Conservation (phyloP, 305 asterid genomes). For the Fraxinus xanthoxyloides region DNA sequence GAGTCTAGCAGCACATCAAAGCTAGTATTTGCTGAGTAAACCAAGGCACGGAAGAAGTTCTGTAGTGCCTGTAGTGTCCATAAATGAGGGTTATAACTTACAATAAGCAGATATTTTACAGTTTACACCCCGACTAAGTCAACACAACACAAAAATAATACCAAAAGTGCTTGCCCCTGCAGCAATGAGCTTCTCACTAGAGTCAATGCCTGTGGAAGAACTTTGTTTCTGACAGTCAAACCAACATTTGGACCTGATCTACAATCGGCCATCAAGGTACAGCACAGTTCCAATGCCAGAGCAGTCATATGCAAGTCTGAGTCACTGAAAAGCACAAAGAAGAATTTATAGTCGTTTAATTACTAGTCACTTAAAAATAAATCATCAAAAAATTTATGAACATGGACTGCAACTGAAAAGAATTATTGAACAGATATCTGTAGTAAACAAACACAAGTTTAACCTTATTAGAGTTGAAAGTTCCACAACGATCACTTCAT, state of each 20-base stretch:
- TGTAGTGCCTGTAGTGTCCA: constrained; percentile 72
- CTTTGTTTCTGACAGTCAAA: constrained; percentile 83
- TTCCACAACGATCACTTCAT: constrained; percentile 89
- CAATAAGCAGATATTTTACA: constrained; percentile 13
- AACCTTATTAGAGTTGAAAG: constrained; percentile 96
- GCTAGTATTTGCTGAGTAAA: constrained; percentile 25
- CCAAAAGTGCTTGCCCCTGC: constrained; percentile 99
- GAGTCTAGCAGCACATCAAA: constrained; percentile 60
- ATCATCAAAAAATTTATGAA: constrained; percentile 17
- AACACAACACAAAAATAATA: constrained; percentile 33
- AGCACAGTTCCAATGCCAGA: constrained; percentile 88
- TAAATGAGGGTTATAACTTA: constrained; percentile 22
- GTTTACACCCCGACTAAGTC: constrained; percentile 11
- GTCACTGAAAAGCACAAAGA: constrained; percentile 58
- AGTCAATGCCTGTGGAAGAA: constrained; percentile 92
- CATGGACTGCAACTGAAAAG: background rate
- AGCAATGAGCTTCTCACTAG: constrained; percentile 86
- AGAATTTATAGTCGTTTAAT: constrained; percentile 7
- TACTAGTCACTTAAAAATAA: background rate
- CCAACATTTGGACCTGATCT: constrained; percentile 92
- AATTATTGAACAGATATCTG: constrained; percentile 9
- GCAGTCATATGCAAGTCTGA: constrained; percentile 99
- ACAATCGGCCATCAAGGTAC: constrained; percentile 92
- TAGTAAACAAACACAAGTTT: constrained; percentile 2
- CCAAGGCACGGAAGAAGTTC: constrained; percentile 81